A percentile compares a stretch with the other conserved stretches of the same genome.
Conservation (phyloP, 352 stramenopile genomes). For the Phytophthora capsici region DNA sequence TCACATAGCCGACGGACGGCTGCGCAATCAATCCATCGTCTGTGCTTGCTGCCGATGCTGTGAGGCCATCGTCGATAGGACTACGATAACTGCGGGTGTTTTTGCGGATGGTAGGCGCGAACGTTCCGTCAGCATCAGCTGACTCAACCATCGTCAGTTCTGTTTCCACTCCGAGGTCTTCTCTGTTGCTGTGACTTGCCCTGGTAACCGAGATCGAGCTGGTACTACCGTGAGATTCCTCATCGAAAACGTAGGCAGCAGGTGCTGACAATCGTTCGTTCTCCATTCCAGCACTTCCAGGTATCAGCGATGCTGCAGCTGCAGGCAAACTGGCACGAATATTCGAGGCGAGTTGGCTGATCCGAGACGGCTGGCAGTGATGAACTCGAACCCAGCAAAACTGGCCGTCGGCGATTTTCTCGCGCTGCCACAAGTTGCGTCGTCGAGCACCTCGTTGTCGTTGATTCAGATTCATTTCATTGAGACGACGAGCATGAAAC, state of each 20-base stretch:
- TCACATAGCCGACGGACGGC: conserved; percentile 77
- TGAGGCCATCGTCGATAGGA: conserved; percentile 12
- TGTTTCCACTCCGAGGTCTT: conserved; percentile 60
- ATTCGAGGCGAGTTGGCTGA: conserved; percentile 63
- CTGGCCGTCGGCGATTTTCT: conserved; percentile 72
- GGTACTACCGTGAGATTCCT: conserved; percentile 5
- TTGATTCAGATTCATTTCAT: conserved; percentile 86
- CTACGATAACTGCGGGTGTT: conserved; percentile 40
- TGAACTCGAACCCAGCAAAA: conserved; percentile 81
- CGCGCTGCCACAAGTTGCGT: conserved; percentile 80
- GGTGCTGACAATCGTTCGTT: conserved; percentile 31
- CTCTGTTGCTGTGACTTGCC: conserved; percentile 23
- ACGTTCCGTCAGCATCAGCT: conserved; percentile 39
- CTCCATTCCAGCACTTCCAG: conserved; percentile 13
- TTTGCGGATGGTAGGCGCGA: conserved; percentile 62
- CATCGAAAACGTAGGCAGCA: conserved; percentile 25
- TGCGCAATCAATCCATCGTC: conserved; percentile 62
- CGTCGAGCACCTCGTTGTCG: conserved; percentile 72
- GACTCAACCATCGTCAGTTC: conserved; percentile 71
- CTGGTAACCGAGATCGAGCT: conserved; percentile 12
- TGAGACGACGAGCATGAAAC: conserved; percentile 81
- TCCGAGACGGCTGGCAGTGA: conserved; percentile 69
- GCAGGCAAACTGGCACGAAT: conserved; percentile 40
- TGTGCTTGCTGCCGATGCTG: conserved; percentile 9
- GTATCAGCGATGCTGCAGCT: conserved; percentile 50